Conservation (phyloP, 2,329 filamentous ascomycete species). For the Phaeosphaeriaceae sp. region DNA sequence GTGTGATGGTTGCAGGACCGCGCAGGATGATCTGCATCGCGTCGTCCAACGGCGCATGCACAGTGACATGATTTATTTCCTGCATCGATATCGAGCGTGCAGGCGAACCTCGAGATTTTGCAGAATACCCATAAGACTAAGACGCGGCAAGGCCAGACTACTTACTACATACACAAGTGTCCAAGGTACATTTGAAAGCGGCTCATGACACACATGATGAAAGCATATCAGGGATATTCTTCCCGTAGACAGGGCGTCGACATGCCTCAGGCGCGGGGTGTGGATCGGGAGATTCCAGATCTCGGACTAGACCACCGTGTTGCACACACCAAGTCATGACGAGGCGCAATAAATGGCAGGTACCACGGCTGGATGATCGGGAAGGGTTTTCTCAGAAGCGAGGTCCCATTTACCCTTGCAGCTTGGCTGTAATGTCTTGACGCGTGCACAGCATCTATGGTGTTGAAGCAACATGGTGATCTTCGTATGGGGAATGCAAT, state of each 20-base stretch:
- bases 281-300: conserved; percentile 9
- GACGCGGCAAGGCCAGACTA: not conserved
- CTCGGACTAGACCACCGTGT: not conserved
- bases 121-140: not conserved
- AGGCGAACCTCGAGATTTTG: not conserved
- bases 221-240: conserved; percentile 4
- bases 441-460: too few relatives aligned
- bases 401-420: not conserved
- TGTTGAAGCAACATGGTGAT: too few relatives aligned
- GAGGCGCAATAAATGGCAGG: not conserved
- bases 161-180: not conserved
- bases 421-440: too few relatives aligned
- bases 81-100: not conserved
- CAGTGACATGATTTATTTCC: conserved; percentile 10
- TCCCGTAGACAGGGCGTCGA: conserved; percentile 12
- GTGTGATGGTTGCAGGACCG: conserved; percentile 9
- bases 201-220: conserved; percentile 12
- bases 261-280: conserved; percentile 8
- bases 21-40: conserved; percentile 14
- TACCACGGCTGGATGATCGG: not conserved
- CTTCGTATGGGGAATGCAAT: too few relatives aligned
- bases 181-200: conserved; percentile 9
- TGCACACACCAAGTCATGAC: not conserved
- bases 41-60: conserved; percentile 16
- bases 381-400: not conserved